Percentiles rank a stretch among this genome's conserved stretches.
phyloP scores from a whole-genome alignment of 1,284 basidiomycete species.

The Apiotrichum akiyoshidainum region DNA sequence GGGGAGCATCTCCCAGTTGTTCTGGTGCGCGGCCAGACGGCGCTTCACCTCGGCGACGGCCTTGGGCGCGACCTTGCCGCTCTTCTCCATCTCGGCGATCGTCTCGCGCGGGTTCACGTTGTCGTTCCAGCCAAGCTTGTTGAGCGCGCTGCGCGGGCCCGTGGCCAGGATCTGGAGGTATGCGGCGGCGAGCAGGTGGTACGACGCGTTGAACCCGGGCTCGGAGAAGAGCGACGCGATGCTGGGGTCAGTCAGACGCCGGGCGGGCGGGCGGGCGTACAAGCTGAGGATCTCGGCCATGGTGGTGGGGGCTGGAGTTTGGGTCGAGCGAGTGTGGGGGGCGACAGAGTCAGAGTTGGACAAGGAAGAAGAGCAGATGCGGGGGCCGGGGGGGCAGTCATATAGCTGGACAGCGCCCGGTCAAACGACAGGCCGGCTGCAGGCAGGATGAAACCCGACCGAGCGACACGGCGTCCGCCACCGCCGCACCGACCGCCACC shows the following conservation, averaged over 20 bases:
- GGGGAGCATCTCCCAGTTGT: slow-evolving; percentile 34
- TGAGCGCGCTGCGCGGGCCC: slow-evolving; percentile 23
- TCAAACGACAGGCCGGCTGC: too few relatives aligned
- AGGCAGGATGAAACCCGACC: too few relatives aligned
- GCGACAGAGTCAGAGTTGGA: too few relatives aligned
- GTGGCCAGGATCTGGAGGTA: slow-evolving; percentile 30
- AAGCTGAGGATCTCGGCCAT: too few relatives aligned
- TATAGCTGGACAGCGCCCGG: too few relatives aligned
- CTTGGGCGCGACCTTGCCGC: slow-evolving; percentile 28
- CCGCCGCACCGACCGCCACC: too few relatives aligned
- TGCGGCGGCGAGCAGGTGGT: slow-evolving; percentile 34
- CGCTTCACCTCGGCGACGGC: slow-evolving; percentile 31
- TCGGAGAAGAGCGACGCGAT: slow-evolving; percentile 2
- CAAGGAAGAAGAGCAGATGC: too few relatives aligned
- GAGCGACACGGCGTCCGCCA: too few relatives aligned
- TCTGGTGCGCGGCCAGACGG: slow-evolving; percentile 36
- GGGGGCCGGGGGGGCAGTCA: too few relatives aligned
- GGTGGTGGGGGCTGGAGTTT: too few relatives aligned
- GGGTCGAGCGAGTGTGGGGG: too few relatives aligned
- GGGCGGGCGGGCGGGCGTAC: too few relatives aligned
- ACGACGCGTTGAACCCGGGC: slow-evolving; percentile 31
- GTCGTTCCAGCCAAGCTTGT: slow-evolving; percentile 26
- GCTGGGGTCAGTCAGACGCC: neutral
- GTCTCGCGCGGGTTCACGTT: slow-evolving; percentile 34
- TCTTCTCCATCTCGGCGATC: slow-evolving; percentile 30